Evolutionary conservation across 192 early-diverging fungal species (phyloP).

Genomic region (Linderina pennispora): DNA sequence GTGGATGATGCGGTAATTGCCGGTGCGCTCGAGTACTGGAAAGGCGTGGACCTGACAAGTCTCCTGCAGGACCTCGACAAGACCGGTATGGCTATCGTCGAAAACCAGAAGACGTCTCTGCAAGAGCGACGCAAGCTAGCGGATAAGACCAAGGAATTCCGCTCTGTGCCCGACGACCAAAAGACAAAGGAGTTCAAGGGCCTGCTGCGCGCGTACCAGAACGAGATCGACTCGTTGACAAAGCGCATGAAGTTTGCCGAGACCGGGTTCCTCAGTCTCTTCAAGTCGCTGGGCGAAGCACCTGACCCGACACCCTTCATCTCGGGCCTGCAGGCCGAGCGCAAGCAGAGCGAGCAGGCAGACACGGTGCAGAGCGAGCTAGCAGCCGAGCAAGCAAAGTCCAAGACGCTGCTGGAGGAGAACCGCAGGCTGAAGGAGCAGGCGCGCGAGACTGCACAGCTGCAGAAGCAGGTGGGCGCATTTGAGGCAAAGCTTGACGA

Average conservation of each 20-base stretch:
- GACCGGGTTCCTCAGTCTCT: conserved; percentile 72
- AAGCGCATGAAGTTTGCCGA: conserved; percentile 79
- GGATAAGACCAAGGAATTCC: conserved; percentile 88
- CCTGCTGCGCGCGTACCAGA: conserved; percentile 81
- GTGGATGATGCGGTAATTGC: conserved; percentile 24
- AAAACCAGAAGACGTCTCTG: conserved; percentile 77
- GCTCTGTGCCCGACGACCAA: conserved; percentile 65
- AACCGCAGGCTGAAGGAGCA: conserved; percentile 53
- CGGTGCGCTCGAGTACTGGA: conserved; percentile 40
- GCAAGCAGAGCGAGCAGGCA: neutral
- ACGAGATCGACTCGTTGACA: conserved; percentile 86
- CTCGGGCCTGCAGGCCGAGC: conserved; percentile 37
- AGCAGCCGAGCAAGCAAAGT: conserved; percentile 28
- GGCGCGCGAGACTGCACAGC: conserved; percentile 15
- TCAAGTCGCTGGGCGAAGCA: conserved; percentile 72
- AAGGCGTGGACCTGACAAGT: conserved; percentile 53
- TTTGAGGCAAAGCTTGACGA: conserved; percentile 51
- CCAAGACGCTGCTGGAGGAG: conserved; percentile 46
- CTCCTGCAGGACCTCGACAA: conserved; percentile 71
- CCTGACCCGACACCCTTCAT: conserved; percentile 78
- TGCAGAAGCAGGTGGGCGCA: neutral
- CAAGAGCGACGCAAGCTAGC: conserved; percentile 75
- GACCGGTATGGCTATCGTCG: conserved; percentile 70
- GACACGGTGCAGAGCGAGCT: conserved; percentile 8
- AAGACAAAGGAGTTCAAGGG: conserved; percentile 73